Base-by-base conservation (phyloP, 495 filamentous ascomycete species). In the Tuber brumale region DNA sequence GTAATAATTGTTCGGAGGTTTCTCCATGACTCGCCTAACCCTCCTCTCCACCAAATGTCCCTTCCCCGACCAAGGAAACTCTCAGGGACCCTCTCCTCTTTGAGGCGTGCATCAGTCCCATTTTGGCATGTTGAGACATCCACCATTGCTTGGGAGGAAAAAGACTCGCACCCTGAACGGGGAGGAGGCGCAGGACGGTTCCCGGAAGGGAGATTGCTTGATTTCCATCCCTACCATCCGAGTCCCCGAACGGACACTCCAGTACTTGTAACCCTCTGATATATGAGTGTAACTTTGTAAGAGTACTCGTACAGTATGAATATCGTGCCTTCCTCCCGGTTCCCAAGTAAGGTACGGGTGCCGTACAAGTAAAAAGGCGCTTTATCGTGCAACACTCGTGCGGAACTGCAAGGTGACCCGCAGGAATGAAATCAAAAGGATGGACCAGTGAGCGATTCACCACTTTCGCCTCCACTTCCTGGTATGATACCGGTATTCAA, bases 1-100 rank as follows among this genome's bases (percentile, higher is more conserved):
- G 41, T 42, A 42, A 6, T 5, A 31, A 66, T 35, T 0, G 57
- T 35, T 35, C 57, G 57, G 57, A 66, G 57, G 57, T 12, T 18
- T 66, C 57, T 35, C 57, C 57, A 66, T 66, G 57, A 66, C 57
- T 66, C 57, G 57, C 12, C 57, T 35, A 27, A 66, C 57, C 57
- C 57, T 12, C 48, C 48, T 4, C 57, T 12, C 48, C 48, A 2
- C 37, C 37, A 39, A 39, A 39, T 39, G 37, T 39, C 37, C 37
- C 37, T 39, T 39, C 1, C 37, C 48, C 48, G 14, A 19, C 57
- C 27, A 66, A 18, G 57, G 31, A 18, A 31, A 66, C 27, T 18
- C n/a, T 19, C 57, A 66, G 57, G 27, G 57, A 66, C 57, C 2
- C 57, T 66, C 27, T 31, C n/a, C 57, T 2, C 27, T 66, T 66